phyloP scores from a whole-genome alignment of 345 rosid species.

The Citrus sp. region DNA sequence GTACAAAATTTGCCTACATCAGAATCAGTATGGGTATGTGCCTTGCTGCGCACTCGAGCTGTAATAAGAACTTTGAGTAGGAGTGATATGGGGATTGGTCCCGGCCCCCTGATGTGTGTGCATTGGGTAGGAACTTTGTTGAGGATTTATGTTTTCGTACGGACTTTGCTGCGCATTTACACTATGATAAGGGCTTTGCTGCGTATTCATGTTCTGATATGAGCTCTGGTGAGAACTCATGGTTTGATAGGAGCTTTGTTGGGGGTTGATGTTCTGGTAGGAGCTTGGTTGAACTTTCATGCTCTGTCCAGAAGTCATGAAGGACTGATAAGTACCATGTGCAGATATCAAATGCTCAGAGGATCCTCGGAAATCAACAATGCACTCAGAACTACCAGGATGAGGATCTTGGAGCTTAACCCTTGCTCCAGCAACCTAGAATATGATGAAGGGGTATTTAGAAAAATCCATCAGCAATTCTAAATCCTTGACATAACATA shows the following conservation, averaged over 20 bases:
- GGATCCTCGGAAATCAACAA: constrained; percentile 19
- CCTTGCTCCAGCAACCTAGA: constrained; percentile 33
- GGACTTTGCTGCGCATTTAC: constrained; percentile 13
- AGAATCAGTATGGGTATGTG: constrained; percentile 29
- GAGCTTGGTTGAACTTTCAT: constrained; percentile 23
- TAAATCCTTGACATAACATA: neutral
- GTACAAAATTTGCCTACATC: constrained; percentile 22
- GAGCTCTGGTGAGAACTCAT: constrained; percentile 9
- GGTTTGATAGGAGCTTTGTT: neutral
- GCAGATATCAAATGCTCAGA: constrained; percentile 27
- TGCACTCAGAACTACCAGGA: constrained; percentile 23
- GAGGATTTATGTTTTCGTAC: constrained; percentile 14
- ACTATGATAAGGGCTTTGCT: constrained; percentile 10
- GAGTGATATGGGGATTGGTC: constrained; percentile 11
- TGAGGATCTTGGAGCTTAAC: constrained; percentile 31
- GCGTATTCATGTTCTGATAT: constrained; percentile 12
- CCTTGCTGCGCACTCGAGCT: constrained; percentile 23
- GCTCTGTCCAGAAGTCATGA: constrained; percentile 26
- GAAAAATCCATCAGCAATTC: neutral
- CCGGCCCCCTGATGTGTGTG: constrained; percentile 24
- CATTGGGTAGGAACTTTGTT: constrained; percentile 19
- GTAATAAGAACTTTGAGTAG: constrained; percentile 22
- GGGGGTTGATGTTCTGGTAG: constrained; percentile 11
- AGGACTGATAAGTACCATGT: constrained; percentile 20
- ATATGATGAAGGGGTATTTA: neutral